These are phyloP conservation scores for Ophiorrhiza pumila DNA, from an alignment of 257 asterid species.

Conservation along the genomic window DNA sequence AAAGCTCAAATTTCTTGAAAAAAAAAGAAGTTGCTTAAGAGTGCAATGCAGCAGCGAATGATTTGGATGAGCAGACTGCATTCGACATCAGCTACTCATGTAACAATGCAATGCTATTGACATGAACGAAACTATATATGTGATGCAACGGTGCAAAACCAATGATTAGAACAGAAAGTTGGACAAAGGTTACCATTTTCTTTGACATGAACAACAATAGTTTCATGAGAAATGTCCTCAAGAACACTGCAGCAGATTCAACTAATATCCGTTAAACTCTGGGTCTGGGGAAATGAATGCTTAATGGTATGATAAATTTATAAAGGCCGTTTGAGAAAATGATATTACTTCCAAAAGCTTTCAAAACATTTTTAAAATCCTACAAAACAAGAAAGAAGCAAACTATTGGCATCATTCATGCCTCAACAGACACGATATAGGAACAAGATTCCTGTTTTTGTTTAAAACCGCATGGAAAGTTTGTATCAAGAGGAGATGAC, in stretches of 20 bases:
- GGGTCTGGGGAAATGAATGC: slow-evolving; percentile 7
- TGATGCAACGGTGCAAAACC: too few species aligned
- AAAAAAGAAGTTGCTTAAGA: background rate
- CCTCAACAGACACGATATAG: background rate
- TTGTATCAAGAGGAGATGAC: too few species aligned
- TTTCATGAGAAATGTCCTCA: slow-evolving; percentile 72
- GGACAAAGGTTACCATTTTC: slow-evolving; percentile 53
- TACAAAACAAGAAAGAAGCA: slow-evolving; percentile 16
- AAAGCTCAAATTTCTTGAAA: background rate
- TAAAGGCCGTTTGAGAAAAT: slow-evolving; percentile 82
- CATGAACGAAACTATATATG: too few species aligned
- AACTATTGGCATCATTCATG: background rate
- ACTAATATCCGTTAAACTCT: slow-evolving; percentile 11
- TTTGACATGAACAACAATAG: slow-evolving; percentile 71
- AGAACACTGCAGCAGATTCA: slow-evolving; percentile 56
- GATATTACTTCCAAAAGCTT: slow-evolving; percentile 81
- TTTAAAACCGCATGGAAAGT: too few species aligned
- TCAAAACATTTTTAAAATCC: slow-evolving; percentile 60
- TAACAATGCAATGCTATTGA: background rate
- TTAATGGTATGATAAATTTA: background rate
- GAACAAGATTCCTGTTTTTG: background rate
- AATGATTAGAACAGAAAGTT: background rate
- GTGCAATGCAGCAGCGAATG: background rate
- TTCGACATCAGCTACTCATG: too few species aligned
- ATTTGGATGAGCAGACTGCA: too few species aligned